phyloP scores from a whole-genome alignment of 768 basidiomycete species.

The Hypholoma sublateritium region DNA sequence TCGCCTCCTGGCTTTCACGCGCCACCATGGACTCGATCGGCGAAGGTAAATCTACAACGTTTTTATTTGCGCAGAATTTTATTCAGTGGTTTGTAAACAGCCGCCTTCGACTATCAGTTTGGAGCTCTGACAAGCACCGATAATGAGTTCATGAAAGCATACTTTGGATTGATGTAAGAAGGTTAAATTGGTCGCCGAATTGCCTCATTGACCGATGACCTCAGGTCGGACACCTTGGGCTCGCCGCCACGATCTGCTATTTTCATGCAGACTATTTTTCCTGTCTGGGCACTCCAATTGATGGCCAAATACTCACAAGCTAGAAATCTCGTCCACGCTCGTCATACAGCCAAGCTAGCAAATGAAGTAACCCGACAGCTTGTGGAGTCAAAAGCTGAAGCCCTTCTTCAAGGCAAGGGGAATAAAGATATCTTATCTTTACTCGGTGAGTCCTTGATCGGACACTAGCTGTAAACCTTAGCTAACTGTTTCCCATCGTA shows the following conservation, averaged over 20 bases:
- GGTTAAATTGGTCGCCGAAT: background rate
- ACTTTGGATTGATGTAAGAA: slow-evolving; percentile 48
- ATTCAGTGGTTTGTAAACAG: slow-evolving; percentile 20
- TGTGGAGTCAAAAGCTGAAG: slow-evolving; percentile 47
- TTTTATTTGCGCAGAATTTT: background rate
- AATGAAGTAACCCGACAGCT: slow-evolving; percentile 46
- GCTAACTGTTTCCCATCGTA: slow-evolving; percentile 16
- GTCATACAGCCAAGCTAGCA: slow-evolving; percentile 42
- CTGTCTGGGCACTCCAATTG: slow-evolving; percentile 42
- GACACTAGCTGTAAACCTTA: background rate
- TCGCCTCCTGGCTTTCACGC: slow-evolving; percentile 50
- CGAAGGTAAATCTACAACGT: slow-evolving; percentile 33
- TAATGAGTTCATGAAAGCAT: slow-evolving; percentile 55
- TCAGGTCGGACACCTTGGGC: slow-evolving; percentile 49
- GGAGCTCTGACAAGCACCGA: slow-evolving; percentile 49
- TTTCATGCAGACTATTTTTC: slow-evolving; percentile 49
- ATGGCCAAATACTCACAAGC: slow-evolving; percentile 47
- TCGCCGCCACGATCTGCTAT: slow-evolving; percentile 45
- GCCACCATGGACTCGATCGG: slow-evolving; percentile 52
- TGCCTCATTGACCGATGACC: background rate
- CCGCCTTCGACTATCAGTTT: slow-evolving; percentile 59
- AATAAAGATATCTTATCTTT: slow-evolving; percentile 56
- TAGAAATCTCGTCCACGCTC: slow-evolving; percentile 44
- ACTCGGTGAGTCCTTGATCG: slow-evolving; percentile 38
- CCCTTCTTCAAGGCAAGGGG: slow-evolving; percentile 45